A percentile compares a stretch with the other conserved stretches of the same genome.
These are phyloP conservation scores for Colletotrichum sp. DNA, from an alignment of 2,329 filamentous ascomycete species.

Conservation along the genomic window DNA sequence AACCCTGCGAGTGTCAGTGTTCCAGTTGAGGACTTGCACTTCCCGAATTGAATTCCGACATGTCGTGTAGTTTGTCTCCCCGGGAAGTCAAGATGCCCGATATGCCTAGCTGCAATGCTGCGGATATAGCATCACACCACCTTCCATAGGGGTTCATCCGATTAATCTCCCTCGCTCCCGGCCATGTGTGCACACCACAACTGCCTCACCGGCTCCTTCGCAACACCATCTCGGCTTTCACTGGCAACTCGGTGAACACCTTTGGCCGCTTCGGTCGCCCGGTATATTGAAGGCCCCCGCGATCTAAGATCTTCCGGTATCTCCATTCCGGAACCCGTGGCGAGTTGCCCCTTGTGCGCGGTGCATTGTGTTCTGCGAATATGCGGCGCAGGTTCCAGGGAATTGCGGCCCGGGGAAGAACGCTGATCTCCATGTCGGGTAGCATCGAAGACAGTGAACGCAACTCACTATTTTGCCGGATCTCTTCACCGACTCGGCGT, in stretches of 20 bases:
- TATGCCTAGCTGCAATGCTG: neutral
- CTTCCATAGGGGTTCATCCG: neutral
- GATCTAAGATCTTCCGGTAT: conserved; percentile 1
- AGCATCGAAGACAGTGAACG: neutral
- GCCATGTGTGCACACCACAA: neutral
- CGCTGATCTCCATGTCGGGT: neutral
- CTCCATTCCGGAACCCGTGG: neutral
- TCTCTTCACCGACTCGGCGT: neutral
- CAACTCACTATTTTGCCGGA: neutral
- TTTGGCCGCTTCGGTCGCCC: neutral
- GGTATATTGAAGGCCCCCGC: neutral
- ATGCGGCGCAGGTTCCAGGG: neutral
- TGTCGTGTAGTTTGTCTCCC: neutral
- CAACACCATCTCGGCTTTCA: neutral
- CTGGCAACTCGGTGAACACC: neutral
- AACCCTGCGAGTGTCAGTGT: neutral
- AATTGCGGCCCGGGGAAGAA: neutral
- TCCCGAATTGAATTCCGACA: neutral
- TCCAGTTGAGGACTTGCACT: neutral
- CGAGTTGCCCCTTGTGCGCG: neutral
- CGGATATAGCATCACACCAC: neutral
- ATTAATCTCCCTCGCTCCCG: neutral
- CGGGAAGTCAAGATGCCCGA: neutral
- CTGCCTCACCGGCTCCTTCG: neutral
- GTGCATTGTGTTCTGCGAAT: neutral